Percentiles rank a stretch among this genome's conserved stretches.
These are phyloP conservation scores for Thermomucor indicae-seudaticae DNA, from an alignment of 371 early-diverging fungal genomes.

Conservation along the genomic window DNA sequence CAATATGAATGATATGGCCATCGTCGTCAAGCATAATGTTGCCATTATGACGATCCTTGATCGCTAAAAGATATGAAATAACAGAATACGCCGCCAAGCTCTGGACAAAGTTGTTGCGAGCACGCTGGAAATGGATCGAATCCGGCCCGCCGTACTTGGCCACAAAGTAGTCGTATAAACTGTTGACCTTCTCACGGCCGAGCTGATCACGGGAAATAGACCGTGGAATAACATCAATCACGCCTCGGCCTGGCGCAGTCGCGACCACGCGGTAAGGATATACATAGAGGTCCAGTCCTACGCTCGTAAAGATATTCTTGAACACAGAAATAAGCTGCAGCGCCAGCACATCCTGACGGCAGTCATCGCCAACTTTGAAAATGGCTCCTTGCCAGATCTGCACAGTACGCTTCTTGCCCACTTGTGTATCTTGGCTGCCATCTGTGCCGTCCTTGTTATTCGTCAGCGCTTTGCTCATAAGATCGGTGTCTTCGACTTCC, in stretches of 20 bases:
- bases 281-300: slow-evolving; percentile 93
- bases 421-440: slow-evolving; percentile 33
- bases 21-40: slow-evolving; percentile 99
- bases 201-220: slow-evolving; percentile 98
- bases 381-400: slow-evolving; percentile 85
- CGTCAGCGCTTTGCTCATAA: slow-evolving; percentile 48
- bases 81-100: slow-evolving; percentile 98
- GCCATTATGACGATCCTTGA: slow-evolving; percentile 99
- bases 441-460: slow-evolving; percentile 18
- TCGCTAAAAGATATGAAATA: slow-evolving; percentile 92
- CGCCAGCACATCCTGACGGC: slow-evolving; percentile 98
- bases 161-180: slow-evolving; percentile 92
- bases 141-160: slow-evolving; percentile 94
- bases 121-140: slow-evolving; percentile 87
- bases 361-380: slow-evolving; percentile 99
- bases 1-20: slow-evolving; percentile 98
- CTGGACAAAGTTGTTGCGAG: slow-evolving; percentile 94
- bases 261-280: slow-evolving; percentile 99
- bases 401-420: slow-evolving; percentile 22
- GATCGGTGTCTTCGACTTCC: slow-evolving; percentile 41
- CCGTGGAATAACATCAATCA: slow-evolving; percentile 99
- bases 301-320: slow-evolving; percentile 91
- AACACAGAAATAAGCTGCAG: slow-evolving; percentile 97
- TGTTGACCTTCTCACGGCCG: slow-evolving; percentile 98
- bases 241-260: slow-evolving; percentile 96